phyloP scores from a whole-genome alignment of 2,329 filamentous ascomycete species.

The Tolypocladium nubicola region DNA sequence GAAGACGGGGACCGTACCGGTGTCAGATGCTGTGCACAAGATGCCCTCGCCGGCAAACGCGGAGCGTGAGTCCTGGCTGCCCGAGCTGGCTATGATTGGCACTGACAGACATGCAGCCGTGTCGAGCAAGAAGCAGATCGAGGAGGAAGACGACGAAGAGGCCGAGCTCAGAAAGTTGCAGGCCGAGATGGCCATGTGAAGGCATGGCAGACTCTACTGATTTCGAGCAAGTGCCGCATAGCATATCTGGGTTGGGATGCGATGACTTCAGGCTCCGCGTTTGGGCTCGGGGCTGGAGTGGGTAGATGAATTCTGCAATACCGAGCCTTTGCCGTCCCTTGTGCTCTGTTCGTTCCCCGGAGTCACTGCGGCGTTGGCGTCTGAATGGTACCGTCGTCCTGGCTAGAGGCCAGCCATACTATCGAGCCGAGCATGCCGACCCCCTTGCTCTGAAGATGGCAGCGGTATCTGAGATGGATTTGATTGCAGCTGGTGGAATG shows the following conservation, averaged over 20 bases:
- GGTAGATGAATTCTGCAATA: neutral
- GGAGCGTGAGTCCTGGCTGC: slow-evolving; percentile 52
- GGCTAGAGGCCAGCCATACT: neutral
- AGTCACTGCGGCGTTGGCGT: neutral
- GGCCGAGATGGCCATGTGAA: slow-evolving; percentile 92
- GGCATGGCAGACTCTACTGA: neutral
- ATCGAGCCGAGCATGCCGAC: neutral
- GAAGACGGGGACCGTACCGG: slow-evolving; percentile 74
- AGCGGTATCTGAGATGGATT: neutral
- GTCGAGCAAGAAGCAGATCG: slow-evolving; percentile 27
- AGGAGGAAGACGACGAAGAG: slow-evolving; percentile 88
- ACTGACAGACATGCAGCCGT: slow-evolving; percentile 15
- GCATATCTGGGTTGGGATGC: slow-evolving; percentile 5
- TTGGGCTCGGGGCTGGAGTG: neutral
- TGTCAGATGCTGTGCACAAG: slow-evolving; percentile 64
- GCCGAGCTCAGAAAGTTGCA: slow-evolving; percentile 87
- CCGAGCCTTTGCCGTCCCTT: neutral
- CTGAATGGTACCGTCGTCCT: neutral
- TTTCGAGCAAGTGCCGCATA: slow-evolving; percentile 2
- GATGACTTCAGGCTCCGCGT: neutral
- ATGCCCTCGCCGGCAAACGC: slow-evolving; percentile 66
- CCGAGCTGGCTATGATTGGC: neutral
- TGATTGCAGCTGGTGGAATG: neutral
- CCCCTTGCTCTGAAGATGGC: neutral
- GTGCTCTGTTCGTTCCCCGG: neutral